phyloP scores from a whole-genome alignment of 2,329 filamentous ascomycete species.

The Helicocarpus griseus region DNA sequence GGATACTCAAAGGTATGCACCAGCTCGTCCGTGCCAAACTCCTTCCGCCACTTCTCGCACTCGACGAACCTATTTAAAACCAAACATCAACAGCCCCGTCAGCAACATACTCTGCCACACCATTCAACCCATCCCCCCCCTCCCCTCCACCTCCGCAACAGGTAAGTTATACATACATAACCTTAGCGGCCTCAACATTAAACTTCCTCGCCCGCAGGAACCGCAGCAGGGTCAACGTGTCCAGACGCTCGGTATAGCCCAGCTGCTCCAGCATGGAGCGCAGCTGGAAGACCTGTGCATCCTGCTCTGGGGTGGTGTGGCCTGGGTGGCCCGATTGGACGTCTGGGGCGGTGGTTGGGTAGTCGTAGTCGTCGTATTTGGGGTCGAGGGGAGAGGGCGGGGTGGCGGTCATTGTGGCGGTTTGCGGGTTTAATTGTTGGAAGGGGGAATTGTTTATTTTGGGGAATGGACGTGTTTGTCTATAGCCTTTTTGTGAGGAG shows the following conservation, averaged over 20 bases:
- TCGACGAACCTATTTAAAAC: constrained; percentile 69
- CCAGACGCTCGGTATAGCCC: constrained; percentile 73
- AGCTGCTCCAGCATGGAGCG: constrained; percentile 73
- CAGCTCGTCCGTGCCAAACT: constrained; percentile 73
- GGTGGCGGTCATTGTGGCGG: constrained; percentile 5
- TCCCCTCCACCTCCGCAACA: background rate
- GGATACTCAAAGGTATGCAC: constrained; percentile 75
- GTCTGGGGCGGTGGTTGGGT: constrained; percentile 65
- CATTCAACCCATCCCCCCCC: background rate
- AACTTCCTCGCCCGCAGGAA: constrained; percentile 95
- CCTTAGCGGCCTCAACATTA: constrained; percentile 70
- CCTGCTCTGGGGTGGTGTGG: constrained; percentile 74
- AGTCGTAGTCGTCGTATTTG: constrained; percentile 97
- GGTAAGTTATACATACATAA: constrained; percentile 59
- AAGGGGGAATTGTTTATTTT: no score
- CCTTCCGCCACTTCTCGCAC: constrained; percentile 81
- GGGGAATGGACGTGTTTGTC: no score
- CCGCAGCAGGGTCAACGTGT: constrained; percentile 85
- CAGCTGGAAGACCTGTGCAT: constrained; percentile 81
- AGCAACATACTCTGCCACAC: constrained; percentile 3
- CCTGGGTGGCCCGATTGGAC: constrained; percentile 72
- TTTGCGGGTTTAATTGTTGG: background rate
- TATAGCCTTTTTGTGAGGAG: no score
- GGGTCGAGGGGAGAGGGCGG: constrained; percentile 47
- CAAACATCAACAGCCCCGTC: constrained; percentile 10